Percentiles rank a stretch among this genome's conserved stretches.
Evolutionary conservation across 108 stramenopile species (phyloP).

Genomic region (Skeletonema costatum): DNA sequence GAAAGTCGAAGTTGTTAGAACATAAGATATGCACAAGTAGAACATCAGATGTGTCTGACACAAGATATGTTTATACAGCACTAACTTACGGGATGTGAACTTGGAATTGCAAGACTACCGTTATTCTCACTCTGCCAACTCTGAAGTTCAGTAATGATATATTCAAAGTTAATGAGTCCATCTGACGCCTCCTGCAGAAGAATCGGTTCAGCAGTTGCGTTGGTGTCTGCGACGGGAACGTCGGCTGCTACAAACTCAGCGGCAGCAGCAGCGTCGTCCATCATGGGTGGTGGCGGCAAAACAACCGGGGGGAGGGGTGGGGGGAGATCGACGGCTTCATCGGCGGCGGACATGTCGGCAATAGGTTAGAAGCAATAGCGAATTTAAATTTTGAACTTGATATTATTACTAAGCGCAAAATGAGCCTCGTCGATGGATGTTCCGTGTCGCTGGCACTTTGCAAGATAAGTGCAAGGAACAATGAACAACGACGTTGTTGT

Average conservation of each 20-base stretch:
- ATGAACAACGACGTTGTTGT: no score
- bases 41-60: background rate
- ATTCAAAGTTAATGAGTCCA: conserved; percentile 6
- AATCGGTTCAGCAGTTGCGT: background rate
- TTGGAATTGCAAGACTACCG: conserved; percentile 15
- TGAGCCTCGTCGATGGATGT: background rate
- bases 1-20: background rate
- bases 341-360: background rate
- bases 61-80: background rate
- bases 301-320: background rate
- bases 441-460: no score
- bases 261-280: background rate
- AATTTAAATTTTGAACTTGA: background rate
- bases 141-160: conserved; percentile 18
- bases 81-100: conserved; percentile 11
- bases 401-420: background rate
- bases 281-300: background rate
- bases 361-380: no score
- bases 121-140: conserved; percentile 12
- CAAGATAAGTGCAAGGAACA: background rate
- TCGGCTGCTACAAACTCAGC: background rate
- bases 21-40: background rate
- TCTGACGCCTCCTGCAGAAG: background rate
- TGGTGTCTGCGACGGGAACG: background rate
- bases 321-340: background rate